Evolutionary conservation across 139 green algal species (phyloP).

Genomic region (Nannochloris sp.): DNA sequence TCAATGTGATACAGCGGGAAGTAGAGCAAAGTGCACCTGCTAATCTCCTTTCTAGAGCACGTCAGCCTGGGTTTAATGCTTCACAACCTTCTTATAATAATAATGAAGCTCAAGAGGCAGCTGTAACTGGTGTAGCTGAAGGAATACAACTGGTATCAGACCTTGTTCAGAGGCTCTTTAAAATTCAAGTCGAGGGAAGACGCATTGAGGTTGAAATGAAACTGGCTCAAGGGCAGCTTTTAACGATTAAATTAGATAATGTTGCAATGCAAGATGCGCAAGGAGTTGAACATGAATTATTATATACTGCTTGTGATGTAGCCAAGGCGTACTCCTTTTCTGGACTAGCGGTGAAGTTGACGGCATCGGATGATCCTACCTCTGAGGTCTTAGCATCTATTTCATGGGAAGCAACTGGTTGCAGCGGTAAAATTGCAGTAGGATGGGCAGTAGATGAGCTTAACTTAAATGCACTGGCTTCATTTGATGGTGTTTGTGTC

Average conservation of each 20-base stretch:
- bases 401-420: neutral
- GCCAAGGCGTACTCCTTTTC: neutral
- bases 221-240: neutral
- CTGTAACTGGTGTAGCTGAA: neutral
- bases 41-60: neutral
- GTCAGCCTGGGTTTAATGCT: neutral
- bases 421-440: neutral
- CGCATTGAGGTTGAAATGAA: neutral
- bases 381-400: neutral
- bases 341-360: neutral
- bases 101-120: neutral
- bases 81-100: neutral
- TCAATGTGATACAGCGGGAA: neutral
- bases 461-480: neutral
- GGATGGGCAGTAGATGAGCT: neutral
- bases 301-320: neutral
- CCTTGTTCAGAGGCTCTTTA: neutral
- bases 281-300: neutral
- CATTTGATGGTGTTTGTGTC: neutral
- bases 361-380: neutral
- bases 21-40: neutral
- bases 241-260: neutral
- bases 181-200: neutral
- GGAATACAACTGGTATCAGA: neutral
- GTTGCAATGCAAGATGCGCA: neutral